phyloP scores from a whole-genome alignment of 176 grass and related monocot genomes.

The Phoenix dactylifera region DNA sequence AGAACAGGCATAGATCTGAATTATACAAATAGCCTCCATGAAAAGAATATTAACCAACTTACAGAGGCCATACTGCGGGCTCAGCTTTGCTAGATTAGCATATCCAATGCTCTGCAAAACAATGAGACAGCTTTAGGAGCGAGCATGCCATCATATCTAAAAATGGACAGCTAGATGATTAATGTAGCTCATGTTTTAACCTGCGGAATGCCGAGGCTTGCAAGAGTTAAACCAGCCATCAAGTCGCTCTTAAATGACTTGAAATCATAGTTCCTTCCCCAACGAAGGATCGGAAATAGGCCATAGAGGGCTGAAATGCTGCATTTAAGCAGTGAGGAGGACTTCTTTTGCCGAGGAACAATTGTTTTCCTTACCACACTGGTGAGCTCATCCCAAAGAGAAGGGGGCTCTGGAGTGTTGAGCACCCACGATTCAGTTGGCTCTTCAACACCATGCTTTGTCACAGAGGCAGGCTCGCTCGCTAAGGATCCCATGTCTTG shows the following conservation, averaged over 20 bases:
- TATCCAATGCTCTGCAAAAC: slow-evolving; percentile 89
- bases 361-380: slow-evolving; percentile 15
- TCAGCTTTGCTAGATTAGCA: slow-evolving; percentile 81
- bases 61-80: slow-evolving; percentile 94
- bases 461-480: not conserved
- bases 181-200: slow-evolving; percentile 9
- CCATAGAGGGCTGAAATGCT: slow-evolving; percentile 34
- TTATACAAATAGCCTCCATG: too few relatives aligned
- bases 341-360: slow-evolving; percentile 6
- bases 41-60: slow-evolving; percentile 24
- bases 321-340: slow-evolving; percentile 9
- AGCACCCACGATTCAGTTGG: slow-evolving; percentile 15
- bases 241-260: slow-evolving; percentile 72
- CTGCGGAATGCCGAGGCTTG: slow-evolving; percentile 93
- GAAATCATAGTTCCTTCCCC: slow-evolving; percentile 65
- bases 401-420: slow-evolving; percentile 30
- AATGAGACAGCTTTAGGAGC: not conserved
- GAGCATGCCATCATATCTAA: not conserved
- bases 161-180: not conserved
- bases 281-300: slow-evolving; percentile 77
- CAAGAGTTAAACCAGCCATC: slow-evolving; percentile 86
- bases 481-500: slow-evolving; percentile 5
- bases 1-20: too few relatives aligned
- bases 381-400: slow-evolving; percentile 27
- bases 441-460: not conserved